phyloP scores from a whole-genome alignment of 2,329 filamentous ascomycete species.

The Aspergillus sp. region DNA sequence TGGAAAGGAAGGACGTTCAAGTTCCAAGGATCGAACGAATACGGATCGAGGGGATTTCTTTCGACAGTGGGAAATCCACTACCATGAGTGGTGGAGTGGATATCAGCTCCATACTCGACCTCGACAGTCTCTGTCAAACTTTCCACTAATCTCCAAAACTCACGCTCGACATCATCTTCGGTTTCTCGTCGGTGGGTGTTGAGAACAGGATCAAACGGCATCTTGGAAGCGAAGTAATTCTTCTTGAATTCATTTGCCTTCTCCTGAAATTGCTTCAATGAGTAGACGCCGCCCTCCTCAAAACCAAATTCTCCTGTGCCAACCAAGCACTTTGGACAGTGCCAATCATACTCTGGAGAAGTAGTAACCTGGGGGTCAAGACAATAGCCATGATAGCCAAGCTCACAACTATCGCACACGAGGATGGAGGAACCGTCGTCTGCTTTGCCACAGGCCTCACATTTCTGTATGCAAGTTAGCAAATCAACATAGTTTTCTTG shows the following conservation, averaged over 20 bases:
- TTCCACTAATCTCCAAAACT: conserved; percentile 94
- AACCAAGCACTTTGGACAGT: conserved; percentile 89
- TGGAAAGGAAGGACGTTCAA: conserved; percentile 87
- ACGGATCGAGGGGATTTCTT: conserved; percentile 76
- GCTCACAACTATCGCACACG: conserved; percentile 85
- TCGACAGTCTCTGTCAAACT: conserved; percentile 93
- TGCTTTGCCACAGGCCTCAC: conserved; percentile 76
- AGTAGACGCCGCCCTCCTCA: conserved; percentile 93
- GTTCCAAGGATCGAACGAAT: conserved; percentile 91
- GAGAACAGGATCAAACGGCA: conserved; percentile 76
- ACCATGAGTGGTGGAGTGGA: conserved; percentile 95
- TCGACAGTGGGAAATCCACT: conserved; percentile 95
- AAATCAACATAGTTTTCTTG: conserved; percentile 7
- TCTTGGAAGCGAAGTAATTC: conserved; percentile 82
- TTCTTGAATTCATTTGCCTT: conserved; percentile 94
- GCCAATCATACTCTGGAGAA: conserved; percentile 83
- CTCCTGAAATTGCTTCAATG: conserved; percentile 89
- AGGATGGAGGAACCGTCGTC: conserved; percentile 66
- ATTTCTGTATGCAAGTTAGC: conserved; percentile 52
- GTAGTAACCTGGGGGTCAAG: conserved; percentile 76
- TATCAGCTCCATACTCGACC: conserved; percentile 96
- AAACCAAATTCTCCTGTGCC: conserved; percentile 97
- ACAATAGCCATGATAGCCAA: conserved; percentile 79
- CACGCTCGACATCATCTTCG: conserved; percentile 90
- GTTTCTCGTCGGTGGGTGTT: conserved; percentile 76